Conservation (phyloP, 768 basidiomycete species). For the Mycena albidolilacea region DNA sequence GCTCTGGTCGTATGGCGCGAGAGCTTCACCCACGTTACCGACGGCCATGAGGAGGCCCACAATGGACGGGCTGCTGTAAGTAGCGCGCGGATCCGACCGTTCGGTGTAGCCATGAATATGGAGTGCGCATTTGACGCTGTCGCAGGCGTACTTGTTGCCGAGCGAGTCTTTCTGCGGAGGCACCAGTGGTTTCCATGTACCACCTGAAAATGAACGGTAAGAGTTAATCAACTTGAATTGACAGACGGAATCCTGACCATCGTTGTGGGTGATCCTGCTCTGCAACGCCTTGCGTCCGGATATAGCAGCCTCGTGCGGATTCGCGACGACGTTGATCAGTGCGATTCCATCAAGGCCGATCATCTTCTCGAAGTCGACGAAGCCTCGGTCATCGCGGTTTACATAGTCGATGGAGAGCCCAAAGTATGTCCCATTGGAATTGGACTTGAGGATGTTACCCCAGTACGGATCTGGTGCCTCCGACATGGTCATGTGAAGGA, state of each 20-base stretch:
- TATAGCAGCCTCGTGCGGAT: constrained; percentile 81
- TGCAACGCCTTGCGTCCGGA: constrained; percentile 83
- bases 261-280: constrained; percentile 95
- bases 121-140: constrained; percentile 79
- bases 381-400: constrained; percentile 91
- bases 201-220: constrained; percentile 62
- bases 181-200: constrained; percentile 86
- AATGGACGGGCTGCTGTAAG: constrained; percentile 93
- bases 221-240: background rate
- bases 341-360: constrained; percentile 96
- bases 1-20: constrained; percentile 86
- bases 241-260: constrained; percentile 69
- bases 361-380: constrained; percentile 98
- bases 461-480: constrained; percentile 80
- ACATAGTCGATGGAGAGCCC: constrained; percentile 88
- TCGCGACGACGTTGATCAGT: constrained; percentile 90
- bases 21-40: constrained; percentile 91
- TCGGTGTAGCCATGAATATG: constrained; percentile 98
- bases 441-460: constrained; percentile 95
- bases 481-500: constrained; percentile 96
- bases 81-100: constrained; percentile 89
- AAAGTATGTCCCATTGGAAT: constrained; percentile 99
- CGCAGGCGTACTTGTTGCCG: constrained; percentile 80
- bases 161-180: constrained; percentile 86
- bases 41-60: constrained; percentile 96